Conservation (phyloP, 2,329 filamentous ascomycete species). For the Aureobasidium pullulans region DNA sequence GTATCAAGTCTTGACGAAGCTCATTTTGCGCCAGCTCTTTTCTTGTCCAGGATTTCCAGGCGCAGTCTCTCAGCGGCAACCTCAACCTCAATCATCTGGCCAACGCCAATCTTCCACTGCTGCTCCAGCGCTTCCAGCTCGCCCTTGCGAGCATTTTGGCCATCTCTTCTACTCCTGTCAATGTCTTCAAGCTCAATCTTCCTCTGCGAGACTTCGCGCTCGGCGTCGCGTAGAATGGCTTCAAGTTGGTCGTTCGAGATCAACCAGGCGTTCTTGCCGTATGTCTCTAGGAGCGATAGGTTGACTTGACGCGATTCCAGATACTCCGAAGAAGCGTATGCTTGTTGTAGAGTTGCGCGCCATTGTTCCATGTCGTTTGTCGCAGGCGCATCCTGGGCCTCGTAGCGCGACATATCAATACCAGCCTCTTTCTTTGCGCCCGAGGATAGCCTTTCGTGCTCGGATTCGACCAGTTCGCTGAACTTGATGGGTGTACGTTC, state of each 20-base stretch:
- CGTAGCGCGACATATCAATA: constrained; percentile 76
- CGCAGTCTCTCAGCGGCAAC: constrained; percentile 69
- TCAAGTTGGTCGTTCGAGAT: constrained; percentile 76
- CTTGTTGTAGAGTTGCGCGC: constrained; percentile 45
- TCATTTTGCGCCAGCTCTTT: constrained; percentile 37
- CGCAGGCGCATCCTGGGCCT: constrained; percentile 58
- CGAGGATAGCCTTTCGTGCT: constrained; percentile 60
- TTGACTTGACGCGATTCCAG: constrained; percentile 50
- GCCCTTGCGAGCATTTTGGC: constrained; percentile 62
- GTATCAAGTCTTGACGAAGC: not conserved
- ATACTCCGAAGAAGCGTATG: constrained; percentile 53
- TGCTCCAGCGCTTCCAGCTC: constrained; percentile 71
- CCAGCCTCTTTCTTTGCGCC: constrained; percentile 41
- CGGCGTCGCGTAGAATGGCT: constrained; percentile 58
- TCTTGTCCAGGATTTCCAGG: constrained; percentile 57
- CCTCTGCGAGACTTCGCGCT: constrained; percentile 63
- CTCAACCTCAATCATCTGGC: constrained; percentile 77
- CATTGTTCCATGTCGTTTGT: constrained; percentile 38
- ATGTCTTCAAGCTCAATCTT: constrained; percentile 65
- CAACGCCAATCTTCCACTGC: constrained; percentile 71
- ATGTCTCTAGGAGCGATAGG: constrained; percentile 67
- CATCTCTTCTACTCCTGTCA: constrained; percentile 59
- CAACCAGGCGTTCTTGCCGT: constrained; percentile 88
- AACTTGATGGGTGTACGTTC: constrained; percentile 48
- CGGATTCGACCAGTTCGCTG: constrained; percentile 58